Base-by-base conservation (phyloP, 2,329 filamentous ascomycete genomes). In the Pestalotiopsis sp. region DNA sequence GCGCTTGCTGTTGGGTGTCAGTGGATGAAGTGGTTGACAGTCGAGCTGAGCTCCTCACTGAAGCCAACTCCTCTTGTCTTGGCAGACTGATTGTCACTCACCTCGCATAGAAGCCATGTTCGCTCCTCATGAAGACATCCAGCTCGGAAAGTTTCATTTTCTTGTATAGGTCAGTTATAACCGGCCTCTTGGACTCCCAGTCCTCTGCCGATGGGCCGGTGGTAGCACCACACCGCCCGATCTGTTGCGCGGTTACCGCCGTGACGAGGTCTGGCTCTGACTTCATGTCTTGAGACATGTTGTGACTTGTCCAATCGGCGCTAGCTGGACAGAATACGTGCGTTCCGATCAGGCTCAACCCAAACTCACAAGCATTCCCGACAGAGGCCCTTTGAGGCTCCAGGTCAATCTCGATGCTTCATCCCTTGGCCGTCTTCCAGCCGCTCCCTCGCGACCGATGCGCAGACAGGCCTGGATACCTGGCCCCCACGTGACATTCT, bases 141-240 rank as follows among this genome's bases (percentile, higher is more conserved):
- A 65, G 4, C 13, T 55, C 48, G 3, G 3, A 17, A 24, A 44
- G 56, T 26, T 38, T 35, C 48, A 38, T 65, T 17, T 22, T 65
- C 62, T 40, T 56, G 62, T 65, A 65, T 20, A 65, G 44, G 20
- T 65, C 39, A 13, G 48, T 65, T 20, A 65, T 65, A 14, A 35
- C 39, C 22, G 62, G 22, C 24, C 48, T 4, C 5, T 57, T 22
- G 22, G 24, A 13, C 24, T 65, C 62, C 62, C 62, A 65, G 10
- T 65, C 62, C 44, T 56, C 40, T 13, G 62, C 62, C 10, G 62
- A 65, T 9, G 62, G 62, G 48, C 62, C 62, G 22, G 62, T 56
- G 40, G 40, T 65, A 22, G 62, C 44, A 65, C 48, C 62, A 44
- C 62, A 65, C 30, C 26, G 17, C 22, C 24, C 22, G n/a, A 24